phyloP scores from a whole-genome alignment of 2,329 filamentous ascomycete genomes.

The Colletotrichum abscissum region DNA sequence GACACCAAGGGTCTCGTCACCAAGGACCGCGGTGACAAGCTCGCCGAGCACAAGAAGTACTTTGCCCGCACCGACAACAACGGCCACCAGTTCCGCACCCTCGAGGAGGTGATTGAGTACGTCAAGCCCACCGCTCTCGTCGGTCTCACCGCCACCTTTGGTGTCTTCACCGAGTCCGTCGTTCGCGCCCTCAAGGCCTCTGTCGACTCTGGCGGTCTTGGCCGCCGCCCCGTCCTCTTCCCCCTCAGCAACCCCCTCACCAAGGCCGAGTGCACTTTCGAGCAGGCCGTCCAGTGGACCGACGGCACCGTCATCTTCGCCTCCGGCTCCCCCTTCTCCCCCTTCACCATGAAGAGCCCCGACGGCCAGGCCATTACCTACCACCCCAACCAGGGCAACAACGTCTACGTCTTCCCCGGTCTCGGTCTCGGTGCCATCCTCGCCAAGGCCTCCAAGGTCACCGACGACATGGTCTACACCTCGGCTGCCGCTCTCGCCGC shows the following conservation, averaged over 20 bases:
- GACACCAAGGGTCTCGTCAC: slow-evolving; percentile 98
- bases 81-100: slow-evolving; percentile 77
- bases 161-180: slow-evolving; percentile 91
- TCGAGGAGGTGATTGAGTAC: slow-evolving; percentile 93
- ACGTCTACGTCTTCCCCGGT: slow-evolving; percentile 95
- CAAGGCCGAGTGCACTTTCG: slow-evolving; percentile 98
- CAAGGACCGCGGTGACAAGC: slow-evolving; percentile 89
- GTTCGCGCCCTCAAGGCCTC: slow-evolving; percentile 76
- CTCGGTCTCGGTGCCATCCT: slow-evolving; percentile 94
- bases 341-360: slow-evolving; percentile 72
- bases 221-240: slow-evolving; percentile 91
- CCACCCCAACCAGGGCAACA: slow-evolving; percentile 86
- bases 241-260: slow-evolving; percentile 95
- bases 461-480: slow-evolving; percentile 96
- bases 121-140: slow-evolving; percentile 95
- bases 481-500: slow-evolving; percentile 85
- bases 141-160: slow-evolving; percentile 93
- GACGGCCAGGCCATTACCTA: slow-evolving; percentile 72
- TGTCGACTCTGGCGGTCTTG: slow-evolving; percentile 71
- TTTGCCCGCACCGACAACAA: slow-evolving; percentile 74
- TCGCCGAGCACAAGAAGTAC: slow-evolving; percentile 89
- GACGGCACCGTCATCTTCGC: slow-evolving; percentile 94
- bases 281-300: slow-evolving; percentile 91
- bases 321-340: slow-evolving; percentile 91
- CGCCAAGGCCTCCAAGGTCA: slow-evolving; percentile 86